Evolutionary conservation across 495 filamentous ascomycete genomes (phyloP), one percentile per base, ranked within the genome.

Genomic region (Talaromyces proteolyticus): DNA sequence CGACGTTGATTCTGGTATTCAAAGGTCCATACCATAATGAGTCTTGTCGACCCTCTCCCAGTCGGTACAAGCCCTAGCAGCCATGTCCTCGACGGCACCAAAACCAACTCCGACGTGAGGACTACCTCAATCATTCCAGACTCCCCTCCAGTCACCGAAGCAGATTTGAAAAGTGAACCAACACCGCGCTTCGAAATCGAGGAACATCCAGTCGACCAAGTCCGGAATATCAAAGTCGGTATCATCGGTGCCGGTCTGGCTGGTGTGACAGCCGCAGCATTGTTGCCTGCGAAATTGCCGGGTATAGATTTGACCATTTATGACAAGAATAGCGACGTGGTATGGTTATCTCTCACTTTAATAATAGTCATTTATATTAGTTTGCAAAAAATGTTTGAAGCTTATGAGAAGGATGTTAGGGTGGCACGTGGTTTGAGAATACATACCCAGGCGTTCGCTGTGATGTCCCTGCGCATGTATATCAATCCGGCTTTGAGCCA

Each of bases 391-490:
- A n/a, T n/a, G n/a, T n/a, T n/a, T n/a, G n/a, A n/a, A n/a, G n/a
- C n/a, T n/a, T n/a, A n/a, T n/a, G n/a, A n/a, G n/a, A n/a, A n/a
- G n/a, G n/a, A n/a, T n/a, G n/a, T n/a, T 50, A 76, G 69, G 73
- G 76, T 45, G 77, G 78, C 6, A 78, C 75, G 16, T 81, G 78
- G 76, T 74, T 69, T 19, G 77, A 79, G 43, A 81, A 84, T 50
- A 72, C 64, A 8, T 82, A 82, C 52, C 80, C 80, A 2, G 80
- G 80, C 2, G 74, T 80, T 6, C 62, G 74, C 38, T 82, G 78
- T 51, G 85, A 88, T 62, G 80, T 87, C n/a, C 83, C 83, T 6
- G 73, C 86, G 2, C 84, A 89, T 67, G 78, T 78, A 12, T 89
- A 89, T 58, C 82, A 86, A 57, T 78, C 77, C 3, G 77, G 74